Conservation (phyloP, 2,329 filamentous ascomycete species). For the Epichloe glyceriae region DNA sequence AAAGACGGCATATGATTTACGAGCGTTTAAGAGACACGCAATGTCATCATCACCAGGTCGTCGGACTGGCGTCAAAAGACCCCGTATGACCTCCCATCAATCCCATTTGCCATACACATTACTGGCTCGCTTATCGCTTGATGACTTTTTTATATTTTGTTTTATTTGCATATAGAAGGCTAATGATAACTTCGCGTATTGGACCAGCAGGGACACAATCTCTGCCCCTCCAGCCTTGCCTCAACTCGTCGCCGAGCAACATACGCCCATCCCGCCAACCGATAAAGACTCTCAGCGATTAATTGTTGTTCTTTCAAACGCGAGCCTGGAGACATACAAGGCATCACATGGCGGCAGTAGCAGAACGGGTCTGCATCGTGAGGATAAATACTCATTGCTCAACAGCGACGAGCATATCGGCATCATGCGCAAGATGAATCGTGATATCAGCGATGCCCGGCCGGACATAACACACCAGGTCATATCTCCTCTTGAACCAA, state of each 20-base stretch:
- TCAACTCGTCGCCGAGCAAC: conserved; percentile 86
- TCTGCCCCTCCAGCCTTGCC: conserved; percentile 84
- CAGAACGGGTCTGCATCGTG: conserved; percentile 53
- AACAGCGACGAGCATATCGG: conserved; percentile 99
- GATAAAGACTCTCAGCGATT: conserved; percentile 87
- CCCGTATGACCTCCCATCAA: conserved; percentile 21
- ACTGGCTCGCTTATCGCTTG: background rate
- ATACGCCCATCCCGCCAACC: conserved; percentile 65
- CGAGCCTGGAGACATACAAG: conserved; percentile 95
- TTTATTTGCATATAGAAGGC: background rate
- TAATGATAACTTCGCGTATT: background rate
- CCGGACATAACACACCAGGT: conserved; percentile 99
- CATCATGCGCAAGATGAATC: conserved; percentile 98
- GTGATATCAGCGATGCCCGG: conserved; percentile 93
- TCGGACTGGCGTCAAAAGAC: conserved; percentile 29
- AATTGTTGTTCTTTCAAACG: conserved; percentile 94
- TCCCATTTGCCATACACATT: background rate
- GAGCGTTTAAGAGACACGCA: conserved; percentile 1
- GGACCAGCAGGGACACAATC: conserved; percentile 66
- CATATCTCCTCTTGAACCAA: conserved; percentile 10
- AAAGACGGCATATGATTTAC: background rate
- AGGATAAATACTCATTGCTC: conserved; percentile 93
- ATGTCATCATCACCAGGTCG: conserved; percentile 30
- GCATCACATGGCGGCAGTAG: conserved; percentile 60
- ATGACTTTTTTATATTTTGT: background rate